Conservation (phyloP, 768 basidiomycete genomes). For the Rhizopogon salebrosus region DNA sequence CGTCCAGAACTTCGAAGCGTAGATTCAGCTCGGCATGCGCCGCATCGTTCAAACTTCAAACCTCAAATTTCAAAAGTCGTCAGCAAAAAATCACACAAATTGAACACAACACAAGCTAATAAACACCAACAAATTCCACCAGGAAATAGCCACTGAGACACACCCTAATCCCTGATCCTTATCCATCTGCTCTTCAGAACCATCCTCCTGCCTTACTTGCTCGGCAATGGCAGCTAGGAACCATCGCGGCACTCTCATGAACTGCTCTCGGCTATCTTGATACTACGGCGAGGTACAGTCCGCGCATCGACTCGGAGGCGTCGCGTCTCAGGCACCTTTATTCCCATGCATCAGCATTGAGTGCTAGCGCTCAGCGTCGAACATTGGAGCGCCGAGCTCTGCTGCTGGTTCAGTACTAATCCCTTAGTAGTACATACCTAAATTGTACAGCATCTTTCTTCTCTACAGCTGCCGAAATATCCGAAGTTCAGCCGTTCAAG, state of each 20-base stretch:
- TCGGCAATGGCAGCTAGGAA: slow-evolving; percentile 80
- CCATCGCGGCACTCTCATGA: slow-evolving; percentile 78
- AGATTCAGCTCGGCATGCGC: no score
- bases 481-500: no score
- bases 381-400: no score
- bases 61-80: neutral
- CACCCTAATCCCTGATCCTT: slow-evolving; percentile 52
- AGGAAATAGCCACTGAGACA: neutral
- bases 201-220: slow-evolving; percentile 47
- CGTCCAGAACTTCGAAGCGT: no score
- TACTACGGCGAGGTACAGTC: no score
- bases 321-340: no score
- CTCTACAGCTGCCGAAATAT: slow-evolving; percentile 81
- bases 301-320: no score
- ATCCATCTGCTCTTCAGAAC: slow-evolving; percentile 63
- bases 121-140: neutral
- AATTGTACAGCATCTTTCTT: slow-evolving; percentile 65
- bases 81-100: neutral
- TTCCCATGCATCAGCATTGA: no score
- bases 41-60: no score
- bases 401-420: slow-evolving; percentile 45
- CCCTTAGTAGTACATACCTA: neutral
- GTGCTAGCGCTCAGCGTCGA: no score
- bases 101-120: neutral
- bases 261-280: no score